Evolutionary conservation across 2,329 filamentous ascomycete species (phyloP), one percentile per base, ranked within the genome.

Genomic region (Alternaria sp.): DNA sequence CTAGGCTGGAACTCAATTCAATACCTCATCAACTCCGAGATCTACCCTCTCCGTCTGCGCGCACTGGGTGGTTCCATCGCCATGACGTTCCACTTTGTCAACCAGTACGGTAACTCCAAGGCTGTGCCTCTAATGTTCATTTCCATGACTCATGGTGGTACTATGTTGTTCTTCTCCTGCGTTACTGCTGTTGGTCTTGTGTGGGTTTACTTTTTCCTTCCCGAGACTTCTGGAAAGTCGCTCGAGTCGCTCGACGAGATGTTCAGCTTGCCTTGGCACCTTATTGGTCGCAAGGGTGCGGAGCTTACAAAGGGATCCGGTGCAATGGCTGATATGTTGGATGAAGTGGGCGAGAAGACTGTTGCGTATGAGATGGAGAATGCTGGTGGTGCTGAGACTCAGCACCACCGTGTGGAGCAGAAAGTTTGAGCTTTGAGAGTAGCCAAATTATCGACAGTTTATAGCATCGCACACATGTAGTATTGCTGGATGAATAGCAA

Each of bases 31-130:
- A 92, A 90, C 13, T 88, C 89, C 1, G 90, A 93, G 72, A 83
- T 93, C 60, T 93, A 91, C 79, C 90, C 90, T 0, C 82, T 93
- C 9, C 85, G 90, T 3, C 87, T 93, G 49, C 86, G 90, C 54
- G 89, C 90, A 4, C 78, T 92, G 9, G 86, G 88, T 21, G 90
- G 88, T 0, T 90, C 86, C 0, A 82, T 90, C 71, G 86, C 88
- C 45, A 93, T 93, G 90, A 90, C 87, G 0, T 84, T 92, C 58
- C 90, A 93, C 76, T 93, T 93, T 71, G 88, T 85, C 59, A 91
- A 91, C 76, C 89, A 92, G 76, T 93, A 91, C 72, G 90, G 90
- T 26, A 92, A 91, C 79, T 84, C 86, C 1, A 88, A 90, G 34
- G 73, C 90, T 0, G 88, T 92, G 0, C 90, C 90, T 1, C 85